These are phyloP conservation scores for Pseudonitzschia pungens DNA, from an alignment of 108 stramenopile species.

Conservation along the genomic window DNA sequence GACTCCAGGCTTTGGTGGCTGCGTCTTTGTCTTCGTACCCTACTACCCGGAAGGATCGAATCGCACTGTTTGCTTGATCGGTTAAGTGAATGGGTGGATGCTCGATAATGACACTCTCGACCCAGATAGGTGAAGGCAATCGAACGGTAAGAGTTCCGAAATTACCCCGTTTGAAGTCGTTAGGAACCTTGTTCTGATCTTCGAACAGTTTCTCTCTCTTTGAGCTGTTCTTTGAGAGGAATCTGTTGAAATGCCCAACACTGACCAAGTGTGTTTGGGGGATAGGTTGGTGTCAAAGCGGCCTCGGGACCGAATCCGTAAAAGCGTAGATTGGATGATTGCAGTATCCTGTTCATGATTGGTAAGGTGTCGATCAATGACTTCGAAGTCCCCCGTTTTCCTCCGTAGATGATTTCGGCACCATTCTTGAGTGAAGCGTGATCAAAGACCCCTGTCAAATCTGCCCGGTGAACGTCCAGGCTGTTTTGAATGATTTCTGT, in stretches of 20 bases:
- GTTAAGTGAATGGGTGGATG: conserved; percentile 50
- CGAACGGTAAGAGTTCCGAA: conserved; percentile 67
- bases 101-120: conserved; percentile 61
- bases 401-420: conserved; percentile 56
- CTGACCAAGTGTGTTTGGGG: conserved; percentile 62
- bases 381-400: conserved; percentile 60
- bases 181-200: background rate
- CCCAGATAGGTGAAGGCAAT: conserved; percentile 45
- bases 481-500: conserved; percentile 40
- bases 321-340: conserved; percentile 51
- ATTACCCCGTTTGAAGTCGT: conserved; percentile 47
- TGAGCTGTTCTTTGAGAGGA: conserved; percentile 30
- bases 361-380: conserved; percentile 68
- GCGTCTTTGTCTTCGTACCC: conserved; percentile 67
- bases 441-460: conserved; percentile 67
- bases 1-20: conserved; percentile 45
- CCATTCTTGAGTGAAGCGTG: conserved; percentile 63
- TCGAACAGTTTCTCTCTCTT: conserved; percentile 17
- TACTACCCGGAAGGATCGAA: conserved; percentile 59
- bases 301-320: conserved; percentile 83
- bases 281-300: conserved; percentile 66
- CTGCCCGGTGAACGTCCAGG: conserved; percentile 62
- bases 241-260: conserved; percentile 75
- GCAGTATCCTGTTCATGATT: conserved; percentile 62
- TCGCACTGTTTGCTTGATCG: conserved; percentile 39